Percentiles rank a stretch among this genome's conserved stretches.
Conservation (phyloP, 2,329 filamentous ascomycete genomes). For the Aspergillus fumigatiaffinis region DNA sequence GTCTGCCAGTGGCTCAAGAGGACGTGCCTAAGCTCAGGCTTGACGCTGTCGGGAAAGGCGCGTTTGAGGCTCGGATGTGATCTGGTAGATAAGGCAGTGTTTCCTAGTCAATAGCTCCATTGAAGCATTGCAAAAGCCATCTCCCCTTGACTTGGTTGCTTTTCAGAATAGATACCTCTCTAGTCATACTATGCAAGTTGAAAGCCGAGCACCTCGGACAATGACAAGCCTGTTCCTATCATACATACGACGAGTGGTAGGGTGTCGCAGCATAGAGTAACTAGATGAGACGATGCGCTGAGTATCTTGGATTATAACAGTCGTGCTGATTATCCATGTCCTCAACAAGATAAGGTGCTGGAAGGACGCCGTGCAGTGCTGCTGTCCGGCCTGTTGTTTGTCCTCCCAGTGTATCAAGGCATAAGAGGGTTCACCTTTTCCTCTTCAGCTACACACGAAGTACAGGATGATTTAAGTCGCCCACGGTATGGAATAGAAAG, state of each 20-base stretch:
- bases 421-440: background rate
- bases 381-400: background rate
- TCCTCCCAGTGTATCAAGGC: background rate
- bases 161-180: background rate
- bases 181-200: background rate
- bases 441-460: background rate
- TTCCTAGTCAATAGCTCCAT: background rate
- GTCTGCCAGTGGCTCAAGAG: background rate
- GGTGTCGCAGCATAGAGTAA: background rate
- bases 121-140: background rate
- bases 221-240: background rate
- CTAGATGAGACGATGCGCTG: background rate
- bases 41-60: background rate
- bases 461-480: background rate
- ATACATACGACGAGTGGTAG: background rate
- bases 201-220: background rate
- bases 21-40: background rate
- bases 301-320: background rate
- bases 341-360: background rate
- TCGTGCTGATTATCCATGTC: background rate
- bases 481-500: background rate
- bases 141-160: background rate
- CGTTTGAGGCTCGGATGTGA: background rate
- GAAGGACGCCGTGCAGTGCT: background rate
- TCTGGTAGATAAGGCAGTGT: background rate